Conservation (phyloP, 2,329 filamentous ascomycete species). For the Coniella lustricola region DNA sequence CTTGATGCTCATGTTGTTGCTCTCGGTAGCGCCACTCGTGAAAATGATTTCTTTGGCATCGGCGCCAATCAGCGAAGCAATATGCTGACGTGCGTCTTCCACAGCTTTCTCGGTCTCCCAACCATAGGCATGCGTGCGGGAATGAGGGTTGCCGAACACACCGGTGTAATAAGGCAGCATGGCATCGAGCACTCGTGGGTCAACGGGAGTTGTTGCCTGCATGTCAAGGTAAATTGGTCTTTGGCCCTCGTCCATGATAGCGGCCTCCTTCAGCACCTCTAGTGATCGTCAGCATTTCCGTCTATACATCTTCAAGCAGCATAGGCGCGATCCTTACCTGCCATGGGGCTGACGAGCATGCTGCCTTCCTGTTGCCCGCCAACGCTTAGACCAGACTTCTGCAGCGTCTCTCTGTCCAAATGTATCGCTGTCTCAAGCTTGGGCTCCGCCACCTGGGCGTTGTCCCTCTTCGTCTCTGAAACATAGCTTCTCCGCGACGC, state of each 20-base stretch:
- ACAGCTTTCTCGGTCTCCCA: slow-evolving; percentile 97
- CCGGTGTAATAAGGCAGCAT: slow-evolving; percentile 95
- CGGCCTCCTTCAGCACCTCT: slow-evolving; percentile 85
- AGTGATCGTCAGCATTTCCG: slow-evolving; percentile 7
- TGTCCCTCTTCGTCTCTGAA: slow-evolving; percentile 70
- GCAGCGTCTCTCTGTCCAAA: slow-evolving; percentile 78
- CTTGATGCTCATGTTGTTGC: slow-evolving; percentile 99
- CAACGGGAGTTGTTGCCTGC: slow-evolving; percentile 93
- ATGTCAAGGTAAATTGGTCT: slow-evolving; percentile 97
- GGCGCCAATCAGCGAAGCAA: slow-evolving; percentile 83
- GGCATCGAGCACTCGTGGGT: slow-evolving; percentile 88
- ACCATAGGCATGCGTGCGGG: slow-evolving; percentile 92
- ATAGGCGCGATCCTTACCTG: slow-evolving; percentile 35
- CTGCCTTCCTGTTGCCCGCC: slow-evolving; percentile 45
- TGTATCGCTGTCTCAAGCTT: slow-evolving; percentile 77
- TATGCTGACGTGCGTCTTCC: slow-evolving; percentile 75
- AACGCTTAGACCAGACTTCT: slow-evolving; percentile 53
- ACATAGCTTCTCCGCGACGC: slow-evolving; percentile 61
- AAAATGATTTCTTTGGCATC: slow-evolving; percentile 98
- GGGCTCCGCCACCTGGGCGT: slow-evolving; percentile 78
- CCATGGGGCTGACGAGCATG: slow-evolving; percentile 73
- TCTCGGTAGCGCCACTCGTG: slow-evolving; percentile 95
- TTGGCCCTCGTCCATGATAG: slow-evolving; percentile 85
- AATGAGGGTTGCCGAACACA: slow-evolving; percentile 94
- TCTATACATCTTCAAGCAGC: not conserved